Conservation (phyloP, 2,329 filamentous ascomycete species). For the Phyllosticta capitalensis region DNA sequence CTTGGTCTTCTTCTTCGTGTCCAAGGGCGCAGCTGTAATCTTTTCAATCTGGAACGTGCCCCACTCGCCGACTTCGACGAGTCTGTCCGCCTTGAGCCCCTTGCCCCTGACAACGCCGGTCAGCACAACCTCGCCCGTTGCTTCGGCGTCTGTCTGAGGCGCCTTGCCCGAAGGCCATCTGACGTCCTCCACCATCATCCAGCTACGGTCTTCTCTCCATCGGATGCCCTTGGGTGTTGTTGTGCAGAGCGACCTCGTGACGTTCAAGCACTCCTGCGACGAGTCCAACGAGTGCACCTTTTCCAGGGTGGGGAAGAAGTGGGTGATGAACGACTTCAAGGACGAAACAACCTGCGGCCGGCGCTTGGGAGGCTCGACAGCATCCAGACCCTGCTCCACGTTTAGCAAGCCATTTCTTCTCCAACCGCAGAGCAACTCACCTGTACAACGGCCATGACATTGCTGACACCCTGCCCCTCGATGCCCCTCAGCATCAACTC, state of each 20-base stretch:
- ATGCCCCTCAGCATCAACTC: constrained; percentile 79
- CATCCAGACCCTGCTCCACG: constrained; percentile 49
- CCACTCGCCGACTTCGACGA: constrained; percentile 89
- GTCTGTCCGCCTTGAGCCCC: constrained; percentile 76
- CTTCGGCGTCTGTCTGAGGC: constrained; percentile 38
- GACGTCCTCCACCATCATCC: constrained; percentile 84
- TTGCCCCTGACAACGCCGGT: constrained; percentile 81
- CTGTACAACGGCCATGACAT: constrained; percentile 76
- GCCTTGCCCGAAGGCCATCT: constrained; percentile 51
- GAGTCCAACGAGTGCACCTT: constrained; percentile 84
- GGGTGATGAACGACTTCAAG: constrained; percentile 83
- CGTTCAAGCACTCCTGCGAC: constrained; percentile 80
- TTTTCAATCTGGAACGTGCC: constrained; percentile 88
- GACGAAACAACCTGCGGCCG: constrained; percentile 67
- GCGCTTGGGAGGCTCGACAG: constrained; percentile 70
- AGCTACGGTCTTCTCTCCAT: constrained; percentile 92
- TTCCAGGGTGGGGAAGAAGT: constrained; percentile 88
- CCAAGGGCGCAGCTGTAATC: constrained; percentile 67
- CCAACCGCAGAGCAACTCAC: not conserved
- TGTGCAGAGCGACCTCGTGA: constrained; percentile 84
- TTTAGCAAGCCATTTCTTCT: not conserved
- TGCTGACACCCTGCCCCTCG: constrained; percentile 90
- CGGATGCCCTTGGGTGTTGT: constrained; percentile 87
- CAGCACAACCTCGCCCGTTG: constrained; percentile 53
- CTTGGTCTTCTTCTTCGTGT: constrained; percentile 45